A percentile compares a stretch with the other conserved stretches of the same genome.
Conservation (phyloP, 2,329 filamentous ascomycete species). For the Aspergillus candidus region DNA sequence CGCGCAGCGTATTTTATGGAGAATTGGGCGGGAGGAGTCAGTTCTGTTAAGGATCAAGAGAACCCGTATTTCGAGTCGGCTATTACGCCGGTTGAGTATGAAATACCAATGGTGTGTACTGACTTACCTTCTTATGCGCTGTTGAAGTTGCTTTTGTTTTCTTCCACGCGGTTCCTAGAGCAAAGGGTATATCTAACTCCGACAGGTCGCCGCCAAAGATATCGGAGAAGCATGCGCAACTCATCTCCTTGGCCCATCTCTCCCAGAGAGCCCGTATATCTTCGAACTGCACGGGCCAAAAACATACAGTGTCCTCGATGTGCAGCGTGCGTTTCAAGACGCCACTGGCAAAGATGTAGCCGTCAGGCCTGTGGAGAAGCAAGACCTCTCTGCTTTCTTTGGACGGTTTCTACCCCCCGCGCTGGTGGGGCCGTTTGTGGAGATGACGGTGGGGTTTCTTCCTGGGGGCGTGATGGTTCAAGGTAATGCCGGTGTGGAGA, state of each 20-base stretch:
- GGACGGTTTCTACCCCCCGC: constrained; percentile 4
- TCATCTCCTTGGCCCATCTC: constrained; percentile 1
- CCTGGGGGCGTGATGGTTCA: constrained; percentile 5
- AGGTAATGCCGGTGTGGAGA: not conserved
- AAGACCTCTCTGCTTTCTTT: constrained; percentile 6
- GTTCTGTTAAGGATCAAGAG: constrained; percentile 1
- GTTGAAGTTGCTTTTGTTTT: too few species aligned
- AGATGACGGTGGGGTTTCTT: constrained; percentile 12
- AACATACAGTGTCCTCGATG: constrained; percentile 7
- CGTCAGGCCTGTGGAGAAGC: constrained; percentile 5
- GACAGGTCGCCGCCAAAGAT: constrained; percentile 8
- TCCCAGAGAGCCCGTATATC: constrained; percentile 6
- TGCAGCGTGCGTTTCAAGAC: constrained; percentile 7
- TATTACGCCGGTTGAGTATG: constrained; percentile 10
- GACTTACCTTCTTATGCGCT: not conserved
- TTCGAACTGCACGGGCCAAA: constrained; percentile 11
- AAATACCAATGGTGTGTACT: constrained; percentile 11
- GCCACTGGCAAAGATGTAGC: constrained; percentile 8
- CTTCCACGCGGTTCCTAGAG: not conserved
- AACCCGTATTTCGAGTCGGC: constrained; percentile 6
- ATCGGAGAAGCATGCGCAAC: constrained; percentile 4
- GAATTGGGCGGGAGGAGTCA: constrained; percentile 8
- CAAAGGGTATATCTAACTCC: too few species aligned
- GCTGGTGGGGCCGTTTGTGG: constrained; percentile 6
- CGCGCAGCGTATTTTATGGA: constrained; percentile 16